Evolutionary conservation across 495 filamentous ascomycete species (phyloP).

Genomic region (Pyrenula aspistea): DNA sequence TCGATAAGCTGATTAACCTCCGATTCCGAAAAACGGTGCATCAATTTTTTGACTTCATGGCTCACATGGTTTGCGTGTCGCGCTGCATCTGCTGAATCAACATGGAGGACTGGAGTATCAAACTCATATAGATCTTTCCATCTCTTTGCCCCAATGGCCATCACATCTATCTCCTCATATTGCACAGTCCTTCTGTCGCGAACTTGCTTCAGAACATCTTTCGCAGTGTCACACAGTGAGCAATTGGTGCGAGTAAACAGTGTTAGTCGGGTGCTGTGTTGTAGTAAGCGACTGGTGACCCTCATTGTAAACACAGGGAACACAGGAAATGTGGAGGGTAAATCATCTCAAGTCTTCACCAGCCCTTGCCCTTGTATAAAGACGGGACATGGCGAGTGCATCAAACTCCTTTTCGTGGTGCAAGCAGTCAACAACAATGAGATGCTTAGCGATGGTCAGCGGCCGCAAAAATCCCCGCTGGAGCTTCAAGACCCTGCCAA

Average conservation of each 20-base stretch:
- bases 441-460: neutral
- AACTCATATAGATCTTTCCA: constrained; percentile 85
- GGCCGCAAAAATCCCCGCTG: neutral
- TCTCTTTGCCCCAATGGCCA: constrained; percentile 44
- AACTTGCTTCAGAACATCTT: constrained; percentile 54
- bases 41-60: constrained; percentile 59
- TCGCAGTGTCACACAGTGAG: constrained; percentile 67
- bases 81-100: constrained; percentile 30
- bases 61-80: constrained; percentile 29
- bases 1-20: constrained; percentile 64
- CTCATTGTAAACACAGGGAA: constrained; percentile 29
- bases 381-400: no score
- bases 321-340: no score
- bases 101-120: constrained; percentile 80
- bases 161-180: constrained; percentile 72
- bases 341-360: no score
- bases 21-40: constrained; percentile 66
- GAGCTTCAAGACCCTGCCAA: neutral
- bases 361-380: no score
- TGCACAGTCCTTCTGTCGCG: constrained; percentile 58
- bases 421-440: neutral
- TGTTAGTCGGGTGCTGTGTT: constrained; percentile 57
- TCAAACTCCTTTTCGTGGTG: no score
- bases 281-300: constrained; percentile 24
- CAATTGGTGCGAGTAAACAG: constrained; percentile 75